These are phyloP conservation scores for Vitis hybrid DNA, from an alignment of 177 flowering plant genomes.

Conservation along the genomic window DNA sequence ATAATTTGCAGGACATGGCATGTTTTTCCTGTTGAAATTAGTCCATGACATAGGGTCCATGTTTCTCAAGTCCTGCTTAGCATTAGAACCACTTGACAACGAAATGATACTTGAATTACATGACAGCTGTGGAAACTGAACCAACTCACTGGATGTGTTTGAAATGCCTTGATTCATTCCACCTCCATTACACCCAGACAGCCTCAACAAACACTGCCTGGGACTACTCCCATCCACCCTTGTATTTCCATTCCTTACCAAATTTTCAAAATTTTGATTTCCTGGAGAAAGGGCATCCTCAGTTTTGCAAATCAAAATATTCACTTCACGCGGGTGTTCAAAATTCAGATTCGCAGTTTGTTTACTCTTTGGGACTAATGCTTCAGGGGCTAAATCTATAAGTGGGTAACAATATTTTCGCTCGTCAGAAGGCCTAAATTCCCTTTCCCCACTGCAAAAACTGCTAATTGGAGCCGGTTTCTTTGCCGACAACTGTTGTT, in stretches of 20 bases:
- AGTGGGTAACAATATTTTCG: background rate
- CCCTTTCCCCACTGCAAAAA: background rate
- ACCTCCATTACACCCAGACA: constrained; percentile 5
- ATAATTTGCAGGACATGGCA: constrained; percentile 11
- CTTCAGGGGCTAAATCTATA: constrained; percentile 8
- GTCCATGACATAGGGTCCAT: constrained; percentile 1
- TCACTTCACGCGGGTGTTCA: background rate
- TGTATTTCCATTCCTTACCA: constrained; percentile 14
- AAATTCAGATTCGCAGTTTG: background rate
- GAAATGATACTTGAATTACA: background rate
- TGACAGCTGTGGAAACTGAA: constrained; percentile 3
- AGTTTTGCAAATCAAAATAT: background rate
- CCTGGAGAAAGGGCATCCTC: background rate
- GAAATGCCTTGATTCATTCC: background rate
- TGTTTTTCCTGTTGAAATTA: constrained; percentile 21
- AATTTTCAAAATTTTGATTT: constrained; percentile 1
- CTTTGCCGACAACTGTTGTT: constrained; percentile 16
- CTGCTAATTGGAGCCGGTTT: constrained; percentile 5
- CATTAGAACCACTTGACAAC: background rate
- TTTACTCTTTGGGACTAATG: background rate
- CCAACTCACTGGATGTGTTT: background rate
- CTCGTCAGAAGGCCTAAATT: background rate
- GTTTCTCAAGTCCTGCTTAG: constrained; percentile 9
- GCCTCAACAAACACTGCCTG: background rate
- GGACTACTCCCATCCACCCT: constrained; percentile 1